Evolutionary conservation across 2,329 filamentous ascomycete genomes (phyloP).

Genomic region (Chaetomium sp.): DNA sequence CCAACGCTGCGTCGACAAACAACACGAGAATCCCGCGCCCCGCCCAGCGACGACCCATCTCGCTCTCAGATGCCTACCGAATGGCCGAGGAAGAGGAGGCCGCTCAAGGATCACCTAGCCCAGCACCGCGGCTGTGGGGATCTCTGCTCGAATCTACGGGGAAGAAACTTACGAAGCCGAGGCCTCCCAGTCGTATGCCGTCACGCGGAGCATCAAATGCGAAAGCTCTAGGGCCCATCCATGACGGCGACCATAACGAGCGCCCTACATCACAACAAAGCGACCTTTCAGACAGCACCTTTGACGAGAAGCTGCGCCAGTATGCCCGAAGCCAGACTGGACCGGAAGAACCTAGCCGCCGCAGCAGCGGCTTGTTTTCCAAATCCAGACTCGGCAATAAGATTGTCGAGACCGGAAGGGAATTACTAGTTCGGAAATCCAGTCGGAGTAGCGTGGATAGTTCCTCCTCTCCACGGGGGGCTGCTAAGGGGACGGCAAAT

Average conservation of each 20-base stretch:
- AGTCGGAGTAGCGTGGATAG: conserved; percentile 42
- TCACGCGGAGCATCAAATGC: neutral
- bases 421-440: conserved; percentile 41
- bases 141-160: conserved; percentile 41
- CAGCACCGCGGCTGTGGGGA: conserved; percentile 52
- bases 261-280: conserved; percentile 29
- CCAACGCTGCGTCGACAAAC: conserved; percentile 27
- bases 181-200: conserved; percentile 13
- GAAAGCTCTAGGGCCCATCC: conserved; percentile 16
- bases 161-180: conserved; percentile 25
- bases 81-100: conserved; percentile 42
- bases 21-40: conserved; percentile 39
- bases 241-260: conserved; percentile 27
- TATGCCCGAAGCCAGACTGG: conserved; percentile 36
- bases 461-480: conserved; percentile 34
- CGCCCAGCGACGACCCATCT: conserved; percentile 38
- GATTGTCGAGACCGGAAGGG: conserved; percentile 43
- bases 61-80: conserved; percentile 48
- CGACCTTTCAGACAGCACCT: conserved; percentile 38
- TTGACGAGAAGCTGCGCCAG: conserved; percentile 39
- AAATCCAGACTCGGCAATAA: conserved; percentile 41
- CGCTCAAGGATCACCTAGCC: conserved; percentile 53
- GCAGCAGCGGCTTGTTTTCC: conserved; percentile 42
- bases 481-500: conserved; percentile 20
- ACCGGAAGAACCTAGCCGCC: conserved; percentile 33